These are phyloP conservation scores for Phytopythium montanum DNA, from an alignment of 352 stramenopile genomes.

Conservation along the genomic window DNA sequence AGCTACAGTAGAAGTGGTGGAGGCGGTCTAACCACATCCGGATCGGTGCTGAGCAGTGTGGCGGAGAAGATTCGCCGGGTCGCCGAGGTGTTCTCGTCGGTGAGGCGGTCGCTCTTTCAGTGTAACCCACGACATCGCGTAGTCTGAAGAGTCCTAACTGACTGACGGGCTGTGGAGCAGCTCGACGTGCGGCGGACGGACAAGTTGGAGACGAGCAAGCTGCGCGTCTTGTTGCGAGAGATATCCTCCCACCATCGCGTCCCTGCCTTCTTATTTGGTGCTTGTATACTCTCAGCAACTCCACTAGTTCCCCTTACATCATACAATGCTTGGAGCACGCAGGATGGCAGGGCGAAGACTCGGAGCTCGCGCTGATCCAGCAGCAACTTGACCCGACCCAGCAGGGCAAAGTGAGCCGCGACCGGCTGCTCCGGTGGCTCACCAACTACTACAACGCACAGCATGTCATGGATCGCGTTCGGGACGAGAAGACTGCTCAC, in stretches of 20 bases:
- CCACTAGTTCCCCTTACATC: constrained; percentile 17
- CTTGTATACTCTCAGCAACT: neutral
- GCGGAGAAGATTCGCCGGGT: constrained; percentile 50
- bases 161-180: constrained; percentile 11
- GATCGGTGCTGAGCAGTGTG: constrained; percentile 21
- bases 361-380: constrained; percentile 40
- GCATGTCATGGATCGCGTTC: constrained; percentile 21
- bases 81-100: constrained; percentile 45
- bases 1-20: neutral
- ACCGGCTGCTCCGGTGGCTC: constrained; percentile 37
- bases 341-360: constrained; percentile 42
- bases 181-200: constrained; percentile 36
- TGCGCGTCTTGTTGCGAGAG: constrained; percentile 40
- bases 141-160: neutral
- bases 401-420: constrained; percentile 34
- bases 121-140: neutral
- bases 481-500: neutral
- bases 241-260: constrained; percentile 42
- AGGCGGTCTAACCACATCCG: neutral
- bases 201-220: constrained; percentile 38
- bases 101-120: constrained; percentile 5
- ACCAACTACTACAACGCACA: constrained; percentile 32
- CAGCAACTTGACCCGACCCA: constrained; percentile 47
- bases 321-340: constrained; percentile 16
- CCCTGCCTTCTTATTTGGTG: too few relatives aligned